Evolutionary conservation across 1,284 basidiomycete species (phyloP).

Genomic region (Exobasidium cylindrosporum): DNA sequence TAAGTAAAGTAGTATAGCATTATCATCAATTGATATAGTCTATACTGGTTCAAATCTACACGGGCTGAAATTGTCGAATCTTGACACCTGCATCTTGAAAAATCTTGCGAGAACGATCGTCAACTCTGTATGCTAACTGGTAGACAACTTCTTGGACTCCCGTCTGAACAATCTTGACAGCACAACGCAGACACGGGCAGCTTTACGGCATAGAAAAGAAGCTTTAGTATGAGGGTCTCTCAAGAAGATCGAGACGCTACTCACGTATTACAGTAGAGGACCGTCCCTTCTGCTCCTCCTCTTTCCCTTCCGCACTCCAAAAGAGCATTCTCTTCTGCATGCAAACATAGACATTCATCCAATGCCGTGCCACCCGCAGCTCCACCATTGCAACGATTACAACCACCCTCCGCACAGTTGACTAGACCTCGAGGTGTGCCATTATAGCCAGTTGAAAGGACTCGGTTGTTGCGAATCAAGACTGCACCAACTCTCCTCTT

Average conservation of each 20-base stretch:
- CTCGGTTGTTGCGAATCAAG: constrained; percentile 74
- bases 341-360: constrained; percentile 68
- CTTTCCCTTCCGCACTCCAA: constrained; percentile 77
- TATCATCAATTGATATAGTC: no score
- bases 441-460: constrained; percentile 97
- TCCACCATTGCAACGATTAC: constrained; percentile 44
- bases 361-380: background rate
- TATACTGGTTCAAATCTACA: no score
- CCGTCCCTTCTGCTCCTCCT: constrained; percentile 63
- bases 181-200: constrained; percentile 87
- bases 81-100: constrained; percentile 56
- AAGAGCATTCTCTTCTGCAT: constrained; percentile 97
- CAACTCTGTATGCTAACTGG: constrained; percentile 76
- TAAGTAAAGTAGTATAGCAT: no score
- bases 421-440: constrained; percentile 84
- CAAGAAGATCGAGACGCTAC: background rate
- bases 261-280: constrained; percentile 80
- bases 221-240: background rate
- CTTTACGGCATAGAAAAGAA: constrained; percentile 61
- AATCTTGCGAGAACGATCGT: constrained; percentile 56
- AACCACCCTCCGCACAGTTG: constrained; percentile 55
- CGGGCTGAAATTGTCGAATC: constrained; percentile 40
- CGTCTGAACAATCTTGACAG: constrained; percentile 93
- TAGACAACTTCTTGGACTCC: constrained; percentile 92
- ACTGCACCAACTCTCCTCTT: constrained; percentile 93